Percentiles rank a stretch among this genome's conserved stretches.
Evolutionary conservation across 176 grass and related monocot species (phyloP).

Genomic region (Raddia distichophylla): DNA sequence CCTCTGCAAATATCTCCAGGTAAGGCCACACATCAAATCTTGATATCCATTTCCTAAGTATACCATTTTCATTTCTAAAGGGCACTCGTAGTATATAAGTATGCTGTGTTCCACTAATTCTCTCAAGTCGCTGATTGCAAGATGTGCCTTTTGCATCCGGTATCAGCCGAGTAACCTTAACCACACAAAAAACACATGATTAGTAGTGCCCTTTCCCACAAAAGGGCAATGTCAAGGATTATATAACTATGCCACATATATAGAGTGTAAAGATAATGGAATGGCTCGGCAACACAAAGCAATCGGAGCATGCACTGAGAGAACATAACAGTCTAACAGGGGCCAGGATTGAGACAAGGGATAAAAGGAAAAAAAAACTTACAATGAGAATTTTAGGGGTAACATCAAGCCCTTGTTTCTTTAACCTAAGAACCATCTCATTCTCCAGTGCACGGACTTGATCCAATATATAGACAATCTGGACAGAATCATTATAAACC

Average conservation of each 20-base stretch:
- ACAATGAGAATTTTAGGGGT: conserved; percentile 92
- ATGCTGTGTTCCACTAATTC: conserved; percentile 82
- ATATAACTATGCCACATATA: conserved; percentile 5
- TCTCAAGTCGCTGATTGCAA: conserved; percentile 89
- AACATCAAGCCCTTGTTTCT: conserved; percentile 83
- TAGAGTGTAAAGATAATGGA: neutral
- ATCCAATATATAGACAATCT: conserved; percentile 98
- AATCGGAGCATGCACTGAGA: conserved; percentile 22
- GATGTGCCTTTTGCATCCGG: conserved; percentile 92
- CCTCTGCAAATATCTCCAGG: conserved; percentile 82
- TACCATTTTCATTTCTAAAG: conserved; percentile 77
- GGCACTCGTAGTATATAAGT: conserved; percentile 82
- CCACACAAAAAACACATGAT: conserved; percentile 31
- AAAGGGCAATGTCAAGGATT: neutral
- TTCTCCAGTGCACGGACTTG: conserved; percentile 93
- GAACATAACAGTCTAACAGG: conserved; percentile 9
- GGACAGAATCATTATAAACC: conserved; percentile 14
- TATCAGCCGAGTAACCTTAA: conserved; percentile 92
- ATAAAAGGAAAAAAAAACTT: conserved; percentile 36
- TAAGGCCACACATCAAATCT: conserved; percentile 98
- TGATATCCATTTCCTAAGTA: conserved; percentile 93
- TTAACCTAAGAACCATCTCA: conserved; percentile 91
- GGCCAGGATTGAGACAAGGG: conserved; percentile 19
- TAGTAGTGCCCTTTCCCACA: neutral
- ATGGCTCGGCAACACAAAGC: conserved; percentile 2